These are phyloP conservation scores for Cyberlindnera amylophila DNA, from an alignment of 805 yeast genomes.

Conservation along the genomic window DNA sequence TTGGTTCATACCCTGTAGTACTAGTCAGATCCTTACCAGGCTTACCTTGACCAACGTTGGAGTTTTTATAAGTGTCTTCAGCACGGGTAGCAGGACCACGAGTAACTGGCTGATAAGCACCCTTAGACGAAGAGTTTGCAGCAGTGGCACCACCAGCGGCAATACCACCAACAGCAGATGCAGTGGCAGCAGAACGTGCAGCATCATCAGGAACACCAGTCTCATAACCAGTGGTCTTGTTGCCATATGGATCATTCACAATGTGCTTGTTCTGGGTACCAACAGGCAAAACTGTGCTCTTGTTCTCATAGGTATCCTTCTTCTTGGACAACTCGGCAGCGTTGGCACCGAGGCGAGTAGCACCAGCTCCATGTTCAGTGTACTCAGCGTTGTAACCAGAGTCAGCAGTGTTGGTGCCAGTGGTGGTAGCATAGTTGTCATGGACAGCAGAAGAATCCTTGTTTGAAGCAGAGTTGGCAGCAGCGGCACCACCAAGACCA, in stretches of 20 bases:
- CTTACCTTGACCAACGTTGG: constrained; percentile 7
- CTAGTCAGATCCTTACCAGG: constrained; percentile 17
- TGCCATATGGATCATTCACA: constrained; percentile 15
- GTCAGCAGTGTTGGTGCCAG: not conserved
- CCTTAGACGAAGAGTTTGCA: constrained; percentile 1
- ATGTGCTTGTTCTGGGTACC: constrained; percentile 8
- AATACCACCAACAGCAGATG: constrained; percentile 10
- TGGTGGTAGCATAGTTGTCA: not conserved
- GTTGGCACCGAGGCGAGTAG: constrained; percentile 18
- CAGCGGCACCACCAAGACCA: constrained; percentile 14
- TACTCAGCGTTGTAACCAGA: not conserved
- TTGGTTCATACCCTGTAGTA: constrained; percentile 21
- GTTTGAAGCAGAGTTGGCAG: too few relatives aligned
- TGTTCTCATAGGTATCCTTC: constrained; percentile 18
- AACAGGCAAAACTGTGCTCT: constrained; percentile 24
- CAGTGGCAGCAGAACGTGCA: constrained; percentile 18
- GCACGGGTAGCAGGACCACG: constrained; percentile 19
- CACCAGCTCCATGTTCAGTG: constrained; percentile 16
- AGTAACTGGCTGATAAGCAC: constrained; percentile 4
- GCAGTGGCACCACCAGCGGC: constrained; percentile 11
- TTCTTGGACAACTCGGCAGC: constrained; percentile 4
- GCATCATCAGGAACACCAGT: constrained; percentile 20
- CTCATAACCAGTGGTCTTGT: constrained; percentile 9
- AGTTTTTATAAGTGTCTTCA: constrained; percentile 19
- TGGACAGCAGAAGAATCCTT: too few relatives aligned